Conservation (phyloP, 1,139 yeast genomes). For the Magnusiomyces paraingens region DNA sequence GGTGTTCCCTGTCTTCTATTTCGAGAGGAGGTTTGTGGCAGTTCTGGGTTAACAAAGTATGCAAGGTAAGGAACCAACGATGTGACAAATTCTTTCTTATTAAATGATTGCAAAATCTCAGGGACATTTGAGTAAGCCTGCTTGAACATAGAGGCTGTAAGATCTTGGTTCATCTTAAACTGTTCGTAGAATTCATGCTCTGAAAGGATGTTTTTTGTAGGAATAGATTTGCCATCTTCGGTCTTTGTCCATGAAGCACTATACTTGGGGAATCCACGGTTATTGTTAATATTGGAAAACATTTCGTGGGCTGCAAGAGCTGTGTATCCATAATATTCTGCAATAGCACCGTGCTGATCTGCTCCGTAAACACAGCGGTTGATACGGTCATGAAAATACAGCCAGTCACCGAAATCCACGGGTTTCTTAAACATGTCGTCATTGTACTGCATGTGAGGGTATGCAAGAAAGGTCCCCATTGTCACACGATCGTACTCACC, state of each 20-base stretch:
- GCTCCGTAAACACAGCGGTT: slow-evolving; percentile 38
- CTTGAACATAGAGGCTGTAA: background rate
- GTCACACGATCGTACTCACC: slow-evolving; percentile 57
- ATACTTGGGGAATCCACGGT: slow-evolving; percentile 29
- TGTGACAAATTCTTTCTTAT: background rate
- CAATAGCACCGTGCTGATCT: slow-evolving; percentile 42
- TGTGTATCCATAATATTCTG: slow-evolving; percentile 51
- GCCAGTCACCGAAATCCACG: slow-evolving; percentile 66
- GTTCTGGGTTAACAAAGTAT: slow-evolving; percentile 1
- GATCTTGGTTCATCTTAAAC: background rate
- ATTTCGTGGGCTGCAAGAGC: slow-evolving; percentile 58
- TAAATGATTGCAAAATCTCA: background rate
- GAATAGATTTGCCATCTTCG: no score
- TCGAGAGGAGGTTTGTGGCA: background rate
- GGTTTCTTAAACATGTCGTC: slow-evolving; percentile 67
- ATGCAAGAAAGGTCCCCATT: slow-evolving; percentile 63
- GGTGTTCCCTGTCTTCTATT: no score
- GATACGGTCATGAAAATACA: slow-evolving; percentile 56
- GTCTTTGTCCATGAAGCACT: slow-evolving; percentile 25
- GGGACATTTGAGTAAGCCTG: background rate
- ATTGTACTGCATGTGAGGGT: slow-evolving; percentile 48
- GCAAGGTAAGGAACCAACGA: background rate
- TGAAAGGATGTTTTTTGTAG: background rate
- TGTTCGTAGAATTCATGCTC: slow-evolving; percentile 5
- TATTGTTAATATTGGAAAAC: slow-evolving; percentile 43